Evolutionary conservation across 2,329 filamentous ascomycete species (phyloP).

Genomic region (Zasmidium citrigriseum): DNA sequence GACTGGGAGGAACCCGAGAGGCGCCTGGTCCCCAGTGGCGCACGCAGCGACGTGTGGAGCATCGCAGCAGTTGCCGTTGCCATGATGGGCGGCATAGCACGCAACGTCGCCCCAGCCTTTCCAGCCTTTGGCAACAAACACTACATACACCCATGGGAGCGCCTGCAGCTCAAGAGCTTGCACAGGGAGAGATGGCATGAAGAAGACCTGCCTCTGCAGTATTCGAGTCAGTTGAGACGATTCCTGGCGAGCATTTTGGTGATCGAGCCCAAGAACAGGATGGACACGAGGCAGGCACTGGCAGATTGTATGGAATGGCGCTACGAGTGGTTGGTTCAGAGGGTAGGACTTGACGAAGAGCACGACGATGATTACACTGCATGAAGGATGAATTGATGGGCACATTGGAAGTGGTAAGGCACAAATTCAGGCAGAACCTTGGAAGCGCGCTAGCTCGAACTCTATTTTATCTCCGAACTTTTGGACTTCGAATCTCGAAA

Average conservation of each 20-base stretch:
- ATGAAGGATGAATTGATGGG: too few relatives aligned
- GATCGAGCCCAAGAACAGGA: not conserved
- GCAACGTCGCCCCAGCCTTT: not conserved
- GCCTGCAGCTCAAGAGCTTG: not conserved
- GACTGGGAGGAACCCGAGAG: not conserved
- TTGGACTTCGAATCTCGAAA: not conserved
- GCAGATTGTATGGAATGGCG: not conserved
- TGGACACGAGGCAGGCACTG: not conserved
- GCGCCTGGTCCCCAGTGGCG: not conserved
- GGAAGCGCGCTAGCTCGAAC: not conserved
- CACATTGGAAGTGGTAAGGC: too few relatives aligned
- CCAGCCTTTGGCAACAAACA: not conserved
- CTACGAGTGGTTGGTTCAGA: not conserved
- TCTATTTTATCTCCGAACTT: not conserved
- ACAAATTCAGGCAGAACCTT: not conserved
- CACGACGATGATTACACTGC: too few relatives aligned
- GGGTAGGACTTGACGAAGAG: too few relatives aligned
- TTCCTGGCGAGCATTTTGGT: not conserved
- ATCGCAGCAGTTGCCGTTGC: slow-evolving; percentile 16
- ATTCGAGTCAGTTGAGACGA: not conserved
- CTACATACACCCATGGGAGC: not conserved
- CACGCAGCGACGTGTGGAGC: slow-evolving; percentile 14
- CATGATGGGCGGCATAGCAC: slow-evolving; percentile 16
- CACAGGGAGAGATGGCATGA: not conserved
- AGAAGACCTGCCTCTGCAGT: not conserved